phyloP scores from a whole-genome alignment of 306 rosid species.

The Oxytropis ochrocephala region DNA sequence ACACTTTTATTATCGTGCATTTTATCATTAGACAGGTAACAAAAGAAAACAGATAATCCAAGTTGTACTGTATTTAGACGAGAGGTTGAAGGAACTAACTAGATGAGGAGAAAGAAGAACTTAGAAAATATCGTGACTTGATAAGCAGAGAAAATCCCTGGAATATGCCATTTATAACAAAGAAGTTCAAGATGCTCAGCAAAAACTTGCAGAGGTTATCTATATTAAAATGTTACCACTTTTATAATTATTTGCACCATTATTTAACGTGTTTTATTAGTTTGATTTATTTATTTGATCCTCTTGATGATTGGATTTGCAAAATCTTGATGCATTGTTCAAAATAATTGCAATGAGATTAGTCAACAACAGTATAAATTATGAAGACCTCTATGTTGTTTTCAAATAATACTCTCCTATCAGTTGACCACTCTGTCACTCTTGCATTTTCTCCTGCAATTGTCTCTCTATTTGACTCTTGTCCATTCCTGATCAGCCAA shows the following conservation, averaged over 20 bases:
- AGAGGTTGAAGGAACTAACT: slow-evolving; percentile 87
- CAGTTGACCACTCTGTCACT: background rate
- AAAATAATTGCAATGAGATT: background rate
- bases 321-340: background rate
- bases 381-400: background rate
- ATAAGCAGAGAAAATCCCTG: slow-evolving; percentile 80
- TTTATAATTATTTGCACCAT: background rate
- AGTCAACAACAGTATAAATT: background rate
- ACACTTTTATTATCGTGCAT: slow-evolving; percentile 1
- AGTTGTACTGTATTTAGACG: slow-evolving; percentile 95
- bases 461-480: background rate
- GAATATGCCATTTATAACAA: slow-evolving; percentile 85
- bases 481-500: background rate
- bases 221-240: slow-evolving; percentile 7
- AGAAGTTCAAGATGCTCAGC: slow-evolving; percentile 92
- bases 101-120: slow-evolving; percentile 98
- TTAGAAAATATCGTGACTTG: slow-evolving; percentile 88
- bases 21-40: slow-evolving; percentile 53
- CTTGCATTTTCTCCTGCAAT: background rate
- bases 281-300: background rate
- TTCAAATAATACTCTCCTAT: background rate
- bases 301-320: background rate
- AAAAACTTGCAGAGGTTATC: slow-evolving; percentile 77
- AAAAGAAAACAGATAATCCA: slow-evolving; percentile 93
- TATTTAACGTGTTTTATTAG: background rate